Conservation (phyloP, 2,329 filamentous ascomycete genomes). For the Monilinia polystroma region DNA sequence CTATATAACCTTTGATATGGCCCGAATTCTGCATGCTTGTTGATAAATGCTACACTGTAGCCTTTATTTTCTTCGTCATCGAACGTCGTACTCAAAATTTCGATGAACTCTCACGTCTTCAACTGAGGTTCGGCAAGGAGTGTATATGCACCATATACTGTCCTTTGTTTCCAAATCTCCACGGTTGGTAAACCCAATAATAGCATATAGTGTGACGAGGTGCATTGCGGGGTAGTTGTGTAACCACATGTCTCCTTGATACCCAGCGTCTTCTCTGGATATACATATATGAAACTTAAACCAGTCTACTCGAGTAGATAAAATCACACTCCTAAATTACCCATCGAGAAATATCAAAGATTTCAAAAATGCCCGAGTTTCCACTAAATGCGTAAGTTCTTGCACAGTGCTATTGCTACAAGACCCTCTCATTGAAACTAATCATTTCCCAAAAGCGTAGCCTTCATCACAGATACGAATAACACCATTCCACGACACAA, state of each 20-base stretch:
- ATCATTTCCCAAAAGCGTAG: conserved; percentile 26
- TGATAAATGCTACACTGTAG: too few species aligned
- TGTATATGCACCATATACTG: too few species aligned
- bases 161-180: not conserved
- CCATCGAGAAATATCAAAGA: not conserved
- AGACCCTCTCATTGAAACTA: not conserved
- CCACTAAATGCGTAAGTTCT: conserved; percentile 3
- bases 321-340: not conserved
- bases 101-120: too few species aligned
- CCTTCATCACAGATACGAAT: conserved; percentile 31
- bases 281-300: not conserved
- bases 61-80: too few species aligned
- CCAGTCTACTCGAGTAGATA: not conserved
- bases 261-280: not conserved
- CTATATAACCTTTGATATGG: too few species aligned
- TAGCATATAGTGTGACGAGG: not conserved
- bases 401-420: not conserved
- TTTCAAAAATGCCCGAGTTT: not conserved
- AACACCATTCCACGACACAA: not conserved
- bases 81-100: too few species aligned
- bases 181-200: not conserved
- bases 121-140: too few species aligned
- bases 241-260: too few species aligned
- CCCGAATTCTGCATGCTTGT: too few species aligned
- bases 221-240: not conserved